These are phyloP conservation scores for Cicer yamashitae DNA, from an alignment of 306 rosid genomes.

Conservation along the genomic window DNA sequence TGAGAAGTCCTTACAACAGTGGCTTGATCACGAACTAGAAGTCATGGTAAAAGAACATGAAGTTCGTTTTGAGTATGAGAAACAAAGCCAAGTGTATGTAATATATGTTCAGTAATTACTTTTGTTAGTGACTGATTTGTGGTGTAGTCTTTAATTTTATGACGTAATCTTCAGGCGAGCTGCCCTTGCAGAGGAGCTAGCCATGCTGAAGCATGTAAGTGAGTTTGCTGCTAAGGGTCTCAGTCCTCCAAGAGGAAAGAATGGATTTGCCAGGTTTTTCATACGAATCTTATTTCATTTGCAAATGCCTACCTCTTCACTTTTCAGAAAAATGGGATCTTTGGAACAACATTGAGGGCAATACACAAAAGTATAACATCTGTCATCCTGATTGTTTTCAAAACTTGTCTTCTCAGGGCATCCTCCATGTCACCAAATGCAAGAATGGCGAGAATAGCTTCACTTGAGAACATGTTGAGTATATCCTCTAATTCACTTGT, in stretches of 20 bases:
- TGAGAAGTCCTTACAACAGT: conserved; percentile 91
- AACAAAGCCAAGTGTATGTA: conserved; percentile 98
- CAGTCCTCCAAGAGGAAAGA: conserved; percentile 94
- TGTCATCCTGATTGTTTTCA: conserved; percentile 44
- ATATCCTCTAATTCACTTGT: conserved; percentile 97
- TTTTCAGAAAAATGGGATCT: conserved; percentile 25
- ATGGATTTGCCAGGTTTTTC: conserved; percentile 78
- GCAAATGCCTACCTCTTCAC: conserved; percentile 8
- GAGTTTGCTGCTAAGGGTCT: conserved; percentile 94
- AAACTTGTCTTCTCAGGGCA: conserved; percentile 60
- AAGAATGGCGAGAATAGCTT: conserved; percentile 90
- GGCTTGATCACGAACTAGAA: conserved; percentile 99
- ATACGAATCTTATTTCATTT: conserved; percentile 37
- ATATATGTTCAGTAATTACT: conserved; percentile 33
- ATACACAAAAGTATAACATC: conserved; percentile 39
- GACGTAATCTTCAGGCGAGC: conserved; percentile 77
- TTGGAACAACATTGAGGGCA: conserved; percentile 2
- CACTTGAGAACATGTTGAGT: conserved; percentile 94
- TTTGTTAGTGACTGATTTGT: conserved; percentile 28
- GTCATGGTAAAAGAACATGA: conserved; percentile 98
- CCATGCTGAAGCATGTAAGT: conserved; percentile 88
- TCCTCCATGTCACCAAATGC: conserved; percentile 98
- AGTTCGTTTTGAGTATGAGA: conserved; percentile 98
- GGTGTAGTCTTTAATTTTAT: conserved; percentile 43
- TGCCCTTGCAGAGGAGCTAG: conserved; percentile 94